phyloP scores from a whole-genome alignment of 306 rosid genomes.

The Canavalia gladiata region DNA sequence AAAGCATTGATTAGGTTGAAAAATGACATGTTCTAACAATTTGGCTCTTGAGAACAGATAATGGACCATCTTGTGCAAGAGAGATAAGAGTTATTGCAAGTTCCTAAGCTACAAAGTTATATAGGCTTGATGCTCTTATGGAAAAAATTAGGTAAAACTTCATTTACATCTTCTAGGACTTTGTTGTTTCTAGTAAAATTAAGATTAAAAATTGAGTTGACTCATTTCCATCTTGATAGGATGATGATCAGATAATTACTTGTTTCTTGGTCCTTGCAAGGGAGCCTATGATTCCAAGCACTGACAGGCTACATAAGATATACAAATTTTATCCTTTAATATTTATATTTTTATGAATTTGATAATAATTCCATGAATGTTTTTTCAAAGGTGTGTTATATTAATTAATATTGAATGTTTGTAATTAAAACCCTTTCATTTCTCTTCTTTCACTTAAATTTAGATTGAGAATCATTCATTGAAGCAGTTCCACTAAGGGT shows the following conservation, averaged over 20 bases:
- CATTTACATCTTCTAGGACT: constrained; percentile 31
- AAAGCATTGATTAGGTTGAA: constrained; percentile 35
- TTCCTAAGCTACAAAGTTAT: constrained; percentile 79
- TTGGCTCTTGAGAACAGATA: constrained; percentile 60
- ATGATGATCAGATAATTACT: constrained; percentile 72
- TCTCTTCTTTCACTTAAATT: constrained; percentile 46
- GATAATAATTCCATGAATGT: constrained; percentile 56
- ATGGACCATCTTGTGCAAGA: constrained; percentile 64
- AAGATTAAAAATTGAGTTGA: constrained; percentile 42
- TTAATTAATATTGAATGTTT: constrained; percentile 23
- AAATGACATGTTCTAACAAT: constrained; percentile 38
- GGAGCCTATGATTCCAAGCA: constrained; percentile 85
- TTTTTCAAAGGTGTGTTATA: constrained; percentile 70
- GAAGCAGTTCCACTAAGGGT: constrained; percentile 72
- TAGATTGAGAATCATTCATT: constrained; percentile 91
- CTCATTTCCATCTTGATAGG: constrained; percentile 47
- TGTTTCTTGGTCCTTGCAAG: constrained; percentile 88
- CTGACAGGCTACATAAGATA: constrained; percentile 72
- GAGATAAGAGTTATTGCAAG: constrained; percentile 88
- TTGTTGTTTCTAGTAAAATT: constrained; percentile 24
- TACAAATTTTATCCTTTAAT: constrained; percentile 1
- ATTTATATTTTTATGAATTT: background rate
- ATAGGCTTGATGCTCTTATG: constrained; percentile 77
- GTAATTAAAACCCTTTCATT: constrained; percentile 23
- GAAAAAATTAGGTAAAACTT: constrained; percentile 72